phyloP scores from a whole-genome alignment of 2,329 filamentous ascomycete species.

The Colletotrichum shisoi region DNA sequence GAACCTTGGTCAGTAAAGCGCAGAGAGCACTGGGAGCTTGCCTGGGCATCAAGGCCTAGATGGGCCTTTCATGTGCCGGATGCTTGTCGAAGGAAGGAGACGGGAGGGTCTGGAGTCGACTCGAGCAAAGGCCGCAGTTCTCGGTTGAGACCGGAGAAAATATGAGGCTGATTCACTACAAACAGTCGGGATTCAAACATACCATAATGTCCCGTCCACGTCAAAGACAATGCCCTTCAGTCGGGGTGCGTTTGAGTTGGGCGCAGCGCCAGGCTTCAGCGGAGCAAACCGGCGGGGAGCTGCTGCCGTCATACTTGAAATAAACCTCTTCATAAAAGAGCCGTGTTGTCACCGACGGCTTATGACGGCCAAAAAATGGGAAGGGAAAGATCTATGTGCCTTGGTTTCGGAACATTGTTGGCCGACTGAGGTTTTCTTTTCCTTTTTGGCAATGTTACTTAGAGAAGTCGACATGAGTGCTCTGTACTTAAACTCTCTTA shows the following conservation, averaged over 20 bases:
- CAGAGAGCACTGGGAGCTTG: not conserved
- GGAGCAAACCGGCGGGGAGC: conserved; percentile 64
- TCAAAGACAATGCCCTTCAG: conserved; percentile 80
- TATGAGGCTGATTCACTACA: not conserved
- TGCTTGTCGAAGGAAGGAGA: no score
- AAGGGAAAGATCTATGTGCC: not conserved
- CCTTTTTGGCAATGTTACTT: conserved; percentile 3
- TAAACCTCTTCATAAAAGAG: conserved; percentile 43
- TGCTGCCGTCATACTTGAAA: conserved; percentile 55
- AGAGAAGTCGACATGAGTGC: conserved; percentile 5
- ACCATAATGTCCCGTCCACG: conserved; percentile 95
- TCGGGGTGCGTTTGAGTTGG: conserved; percentile 51
- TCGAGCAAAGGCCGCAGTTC: not conserved
- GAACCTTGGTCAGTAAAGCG: conserved; percentile 10
- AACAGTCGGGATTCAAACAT: conserved; percentile 46
- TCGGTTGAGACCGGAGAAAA: not conserved
- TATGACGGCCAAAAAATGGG: not conserved
- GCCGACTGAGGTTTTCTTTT: not conserved
- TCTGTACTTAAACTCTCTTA: conserved; percentile 2
- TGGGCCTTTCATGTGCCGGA: not conserved
- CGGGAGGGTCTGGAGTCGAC: not conserved
- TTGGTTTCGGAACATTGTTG: no score
- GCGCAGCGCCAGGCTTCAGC: conserved; percentile 51
- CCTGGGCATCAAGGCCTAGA: not conserved
- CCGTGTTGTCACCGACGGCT: not conserved